These are phyloP conservation scores for Aspergillus nidulans DNA, from an alignment of 495 filamentous ascomycete genomes.

Conservation along the genomic window DNA sequence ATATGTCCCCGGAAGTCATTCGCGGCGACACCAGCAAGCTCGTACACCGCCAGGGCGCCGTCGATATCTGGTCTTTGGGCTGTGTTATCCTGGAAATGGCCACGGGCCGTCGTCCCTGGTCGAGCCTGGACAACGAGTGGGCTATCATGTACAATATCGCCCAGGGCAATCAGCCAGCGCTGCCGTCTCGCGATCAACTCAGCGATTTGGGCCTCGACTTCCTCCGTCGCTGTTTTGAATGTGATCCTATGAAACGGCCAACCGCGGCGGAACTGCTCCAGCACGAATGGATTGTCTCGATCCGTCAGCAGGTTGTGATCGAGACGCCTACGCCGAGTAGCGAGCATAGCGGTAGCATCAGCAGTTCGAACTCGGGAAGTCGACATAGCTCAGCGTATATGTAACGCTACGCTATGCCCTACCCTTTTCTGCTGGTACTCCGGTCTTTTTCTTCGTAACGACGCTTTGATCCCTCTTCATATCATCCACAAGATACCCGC, in stretches of 20 bases:
- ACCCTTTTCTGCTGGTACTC: too few relatives aligned
- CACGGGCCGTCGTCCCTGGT: conserved; percentile 92
- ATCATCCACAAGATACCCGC: neutral
- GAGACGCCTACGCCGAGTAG: conserved; percentile 48
- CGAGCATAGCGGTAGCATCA: conserved; percentile 28
- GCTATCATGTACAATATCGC: conserved; percentile 99
- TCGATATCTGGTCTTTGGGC: conserved; percentile 95
- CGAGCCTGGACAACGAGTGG: conserved; percentile 98
- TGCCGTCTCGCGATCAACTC: conserved; percentile 79
- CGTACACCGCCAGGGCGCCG: conserved; percentile 70
- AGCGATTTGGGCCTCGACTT: conserved; percentile 84
- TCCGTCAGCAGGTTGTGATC: conserved; percentile 56
- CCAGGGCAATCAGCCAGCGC: conserved; percentile 83
- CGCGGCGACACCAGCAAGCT: conserved; percentile 62
- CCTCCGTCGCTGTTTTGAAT: conserved; percentile 77
- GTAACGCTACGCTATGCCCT: conserved; percentile 10
- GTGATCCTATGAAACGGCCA: conserved; percentile 73
- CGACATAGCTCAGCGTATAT: conserved; percentile 34
- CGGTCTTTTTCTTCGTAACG: neutral
- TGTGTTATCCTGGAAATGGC: conserved; percentile 98
- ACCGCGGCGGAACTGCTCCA: conserved; percentile 87
- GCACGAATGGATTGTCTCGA: conserved; percentile 87
- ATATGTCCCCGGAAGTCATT: conserved; percentile 99
- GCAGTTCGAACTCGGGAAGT: conserved; percentile 26
- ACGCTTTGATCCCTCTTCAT: neutral